Evolutionary conservation across 176 grass and related monocot species (phyloP).

Genomic region (Aechmea fasciata): DNA sequence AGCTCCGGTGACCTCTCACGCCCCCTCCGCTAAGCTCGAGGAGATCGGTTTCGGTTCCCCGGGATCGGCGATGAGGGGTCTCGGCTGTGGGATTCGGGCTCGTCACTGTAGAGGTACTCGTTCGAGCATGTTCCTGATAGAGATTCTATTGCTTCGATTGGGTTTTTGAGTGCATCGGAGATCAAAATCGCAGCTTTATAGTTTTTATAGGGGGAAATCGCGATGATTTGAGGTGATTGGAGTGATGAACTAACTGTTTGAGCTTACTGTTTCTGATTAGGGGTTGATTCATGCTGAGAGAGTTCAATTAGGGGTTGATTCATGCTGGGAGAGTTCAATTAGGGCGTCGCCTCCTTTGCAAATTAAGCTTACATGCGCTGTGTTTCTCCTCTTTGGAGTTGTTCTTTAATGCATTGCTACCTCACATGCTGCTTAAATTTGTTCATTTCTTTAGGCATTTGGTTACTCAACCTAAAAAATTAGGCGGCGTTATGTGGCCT

Average conservation of each 20-base stretch:
- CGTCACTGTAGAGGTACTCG: slow-evolving; percentile 15
- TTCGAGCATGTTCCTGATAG: slow-evolving; percentile 1
- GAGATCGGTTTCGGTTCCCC: background rate
- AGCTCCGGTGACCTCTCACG: slow-evolving; percentile 26
- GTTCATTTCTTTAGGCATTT: background rate
- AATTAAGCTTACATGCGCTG: background rate
- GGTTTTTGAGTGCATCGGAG: background rate
- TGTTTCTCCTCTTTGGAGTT: background rate
- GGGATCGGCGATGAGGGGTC: slow-evolving; percentile 15
- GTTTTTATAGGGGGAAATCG: background rate
- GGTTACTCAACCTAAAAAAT: background rate
- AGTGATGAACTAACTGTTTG: no score
- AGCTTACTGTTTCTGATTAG: no score
- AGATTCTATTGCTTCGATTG: background rate
- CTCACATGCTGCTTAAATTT: background rate
- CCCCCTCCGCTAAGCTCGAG: background rate
- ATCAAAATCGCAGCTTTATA: background rate
- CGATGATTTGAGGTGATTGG: no score
- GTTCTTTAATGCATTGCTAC: background rate
- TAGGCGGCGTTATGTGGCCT: background rate
- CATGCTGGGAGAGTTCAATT: no score
- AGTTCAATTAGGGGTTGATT: no score
- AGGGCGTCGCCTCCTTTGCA: no score
- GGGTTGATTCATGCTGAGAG: no score
- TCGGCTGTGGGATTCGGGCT: background rate